Base-by-base conservation (phyloP, 2,329 filamentous ascomycete genomes). In the Calycina herbarum region DNA sequence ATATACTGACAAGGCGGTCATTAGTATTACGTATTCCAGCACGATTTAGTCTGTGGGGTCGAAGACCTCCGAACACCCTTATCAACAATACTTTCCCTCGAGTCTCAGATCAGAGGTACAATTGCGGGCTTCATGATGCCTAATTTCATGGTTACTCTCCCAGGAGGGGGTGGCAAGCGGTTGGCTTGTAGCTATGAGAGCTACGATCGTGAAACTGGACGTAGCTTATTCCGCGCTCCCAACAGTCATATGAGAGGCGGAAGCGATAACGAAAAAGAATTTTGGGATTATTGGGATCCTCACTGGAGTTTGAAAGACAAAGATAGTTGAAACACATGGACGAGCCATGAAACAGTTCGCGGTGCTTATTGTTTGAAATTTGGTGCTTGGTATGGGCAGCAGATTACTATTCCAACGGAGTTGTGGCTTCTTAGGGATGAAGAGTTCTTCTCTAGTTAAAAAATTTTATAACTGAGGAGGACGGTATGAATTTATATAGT, bases 21-120 rank as follows among this genome's bases (percentile, higher is more conserved):
- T 48, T 48, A 48, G 42, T 89, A 89, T 74, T 89, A 89, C 70
- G 82, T 89, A 61, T 89, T 89, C 74, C 86, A 88, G 72, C 40
- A 45, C 40, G 59, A 61, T n/a, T 33, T 61, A 31, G 59, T 61
- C 40, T 45, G 29, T 33, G 59, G 59, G 10, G 59, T 54, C 45
- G 59, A 61, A 61, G 59, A 61, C 33, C 59, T 61, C 15, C 59
- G 59, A 8, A 61, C 59, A 33, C 59, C 59, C 11, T 31, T 61
- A 17, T 48, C 59, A 31, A 54, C 40, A 20, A 61, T 48, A 38
- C 45, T 61, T 24, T 17, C 27, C 13, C 40, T 61, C 20, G 59
- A 61, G 33, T 31, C 24, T 17, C 40, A 27, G 8, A 54, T 61
- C 20, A 42, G 59, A 31, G 59, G 59, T 17, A 33, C 40, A 29